phyloP scores from a whole-genome alignment of 495 filamentous ascomycete species.

The Podospora conica region DNA sequence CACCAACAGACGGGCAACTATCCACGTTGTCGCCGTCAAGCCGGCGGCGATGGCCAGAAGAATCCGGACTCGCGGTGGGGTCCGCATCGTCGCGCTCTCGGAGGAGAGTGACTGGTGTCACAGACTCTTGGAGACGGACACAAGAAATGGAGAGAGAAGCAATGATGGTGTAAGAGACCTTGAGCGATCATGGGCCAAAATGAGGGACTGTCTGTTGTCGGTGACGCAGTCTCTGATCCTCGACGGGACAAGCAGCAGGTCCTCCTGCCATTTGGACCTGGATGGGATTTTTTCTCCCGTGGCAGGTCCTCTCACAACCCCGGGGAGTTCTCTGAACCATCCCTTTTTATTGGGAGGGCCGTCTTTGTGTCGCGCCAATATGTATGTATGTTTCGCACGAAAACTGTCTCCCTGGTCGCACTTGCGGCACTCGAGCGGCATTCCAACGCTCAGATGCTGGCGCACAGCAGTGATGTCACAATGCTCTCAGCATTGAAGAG shows the following conservation, averaged over 20 bases:
- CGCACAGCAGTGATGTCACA: not conserved
- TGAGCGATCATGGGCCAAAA: not conserved
- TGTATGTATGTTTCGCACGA: not conserved
- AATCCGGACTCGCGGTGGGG: constrained; percentile 11
- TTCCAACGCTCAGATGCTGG: not conserved
- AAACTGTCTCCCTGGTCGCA: not conserved
- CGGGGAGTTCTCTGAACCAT: not conserved
- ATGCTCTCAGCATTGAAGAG: not conserved
- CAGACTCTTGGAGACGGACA: not conserved
- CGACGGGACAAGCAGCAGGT: not conserved
- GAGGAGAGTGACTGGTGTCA: not conserved
- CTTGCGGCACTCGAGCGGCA: not conserved
- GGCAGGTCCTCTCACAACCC: not conserved
- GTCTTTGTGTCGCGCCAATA: not conserved
- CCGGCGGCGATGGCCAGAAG: constrained; percentile 10
- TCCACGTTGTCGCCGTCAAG: constrained; percentile 9
- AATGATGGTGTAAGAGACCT: not conserved
- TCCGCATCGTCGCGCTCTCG: constrained; percentile 10
- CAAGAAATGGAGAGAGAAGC: too few species aligned
- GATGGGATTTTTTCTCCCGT: not conserved
- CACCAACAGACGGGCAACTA: constrained; percentile 16
- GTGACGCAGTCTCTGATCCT: not conserved
- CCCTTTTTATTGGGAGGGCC: not conserved
- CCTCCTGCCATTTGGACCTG: not conserved
- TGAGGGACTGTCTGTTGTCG: not conserved